Percentiles rank a stretch among this genome's conserved stretches.
phyloP scores from a whole-genome alignment of 345 rosid species.

The Gossypium stocksii region DNA sequence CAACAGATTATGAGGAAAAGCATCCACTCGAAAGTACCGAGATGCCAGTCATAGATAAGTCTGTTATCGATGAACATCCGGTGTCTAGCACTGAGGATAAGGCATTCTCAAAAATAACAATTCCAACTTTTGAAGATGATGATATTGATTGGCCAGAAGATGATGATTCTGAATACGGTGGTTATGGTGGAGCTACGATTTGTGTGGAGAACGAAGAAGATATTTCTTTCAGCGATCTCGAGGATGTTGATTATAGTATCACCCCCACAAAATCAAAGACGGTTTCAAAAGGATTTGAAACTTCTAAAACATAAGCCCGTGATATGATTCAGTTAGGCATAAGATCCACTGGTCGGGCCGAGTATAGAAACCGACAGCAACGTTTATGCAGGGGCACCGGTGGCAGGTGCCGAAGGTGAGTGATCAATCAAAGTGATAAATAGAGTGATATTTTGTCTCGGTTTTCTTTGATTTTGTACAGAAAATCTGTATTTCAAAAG shows the following conservation, averaged over 20 bases:
- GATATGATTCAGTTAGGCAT: conserved; percentile 13
- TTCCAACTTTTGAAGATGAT: conserved; percentile 51
- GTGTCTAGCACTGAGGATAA: conserved; percentile 31
- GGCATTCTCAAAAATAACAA: conserved; percentile 34
- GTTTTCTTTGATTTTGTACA: conserved; percentile 1
- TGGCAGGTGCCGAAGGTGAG: conserved; percentile 11
- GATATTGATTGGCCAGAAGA: conserved; percentile 80
- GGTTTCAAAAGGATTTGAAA: conserved; percentile 20
- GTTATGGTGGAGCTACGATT: conserved; percentile 22
- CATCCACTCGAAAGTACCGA: conserved; percentile 52
- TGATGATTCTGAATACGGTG: conserved; percentile 54
- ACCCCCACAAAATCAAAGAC: conserved; percentile 41
- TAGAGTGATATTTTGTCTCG: conserved; percentile 13
- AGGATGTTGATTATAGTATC: conserved; percentile 51
- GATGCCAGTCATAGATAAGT: conserved; percentile 50
- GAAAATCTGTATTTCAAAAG: background rate
- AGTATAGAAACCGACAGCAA: background rate
- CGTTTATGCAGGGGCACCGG: background rate
- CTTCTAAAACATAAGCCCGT: conserved; percentile 7
- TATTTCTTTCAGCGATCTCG: conserved; percentile 90
- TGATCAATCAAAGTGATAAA: conserved; percentile 9
- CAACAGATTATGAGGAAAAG: conserved; percentile 57
- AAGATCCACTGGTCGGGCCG: background rate
- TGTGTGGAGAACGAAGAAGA: conserved; percentile 64
- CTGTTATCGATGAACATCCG: conserved; percentile 53